Evolutionary conservation across 495 filamentous ascomycete genomes (phyloP), one percentile per base, ranked within the genome.

Genomic region (Friedmanniomyces endolithicus): DNA sequence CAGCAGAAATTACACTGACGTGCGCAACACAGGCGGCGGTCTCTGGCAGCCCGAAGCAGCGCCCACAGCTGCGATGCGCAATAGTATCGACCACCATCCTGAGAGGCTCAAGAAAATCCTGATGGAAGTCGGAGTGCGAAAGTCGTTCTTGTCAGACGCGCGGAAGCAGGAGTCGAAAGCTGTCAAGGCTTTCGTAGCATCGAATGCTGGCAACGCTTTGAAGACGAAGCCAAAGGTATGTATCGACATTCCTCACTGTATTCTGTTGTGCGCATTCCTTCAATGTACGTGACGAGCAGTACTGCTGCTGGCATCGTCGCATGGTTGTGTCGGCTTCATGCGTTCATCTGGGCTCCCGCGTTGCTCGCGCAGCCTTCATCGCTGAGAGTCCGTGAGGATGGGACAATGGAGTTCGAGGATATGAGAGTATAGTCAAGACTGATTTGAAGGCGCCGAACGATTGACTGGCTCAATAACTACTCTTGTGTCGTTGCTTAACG

Each of bases 211-310:
- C 59, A 83, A 77, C 52, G 85, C 86, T 41, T 71, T 95, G 11
- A 92, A 92, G 74, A 89, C 78, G 35, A 85, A 85, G 63, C 88
- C 88, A 0, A 90, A 88, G 80, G 86, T 90, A 67, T 59, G 78
- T 67, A 24, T 16, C 50, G 39, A n/a, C n/a, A n/a, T n/a, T n/a
- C 16, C 19, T 41, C 39, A 3, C 6, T 24, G 2, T 47, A 47
- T 23, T 19, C 12, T 19, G 44, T 47, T 22, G 6, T 47, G 20
- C 17, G 11, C 12, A 23, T 25, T 8, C 24, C 23, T 25, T 6
- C 44, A 3, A 3, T 22, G 44, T 47, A 14, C 44, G 44, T 24
- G 14, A 41, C 27, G 27, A 9, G 27, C 27, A 31, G 27, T 31
- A n/a, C n/a, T n/a, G 27, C 9, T 9, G 27, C 27, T 31, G 27